Evolutionary conservation across 1,284 basidiomycete species (phyloP).

Genomic region (Tylopilus sp.): DNA sequence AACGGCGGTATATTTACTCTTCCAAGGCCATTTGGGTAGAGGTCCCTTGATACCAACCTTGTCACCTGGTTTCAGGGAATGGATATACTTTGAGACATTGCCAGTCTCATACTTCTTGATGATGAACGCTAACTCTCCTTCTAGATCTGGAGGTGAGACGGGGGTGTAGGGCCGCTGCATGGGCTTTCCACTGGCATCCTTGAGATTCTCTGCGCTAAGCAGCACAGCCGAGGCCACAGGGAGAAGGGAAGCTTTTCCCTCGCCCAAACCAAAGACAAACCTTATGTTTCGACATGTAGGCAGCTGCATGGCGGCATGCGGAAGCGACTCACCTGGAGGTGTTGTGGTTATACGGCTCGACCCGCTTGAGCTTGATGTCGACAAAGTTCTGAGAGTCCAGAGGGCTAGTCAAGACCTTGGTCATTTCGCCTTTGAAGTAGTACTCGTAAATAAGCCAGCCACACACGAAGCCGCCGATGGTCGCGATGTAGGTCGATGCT

Average conservation of each 20-base stretch:
- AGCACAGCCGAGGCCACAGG: conserved; percentile 72
- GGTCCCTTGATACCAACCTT: conserved; percentile 89
- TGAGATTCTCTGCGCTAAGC: conserved; percentile 58
- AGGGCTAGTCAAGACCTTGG: conserved; percentile 56
- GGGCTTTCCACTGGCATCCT: conserved; percentile 83
- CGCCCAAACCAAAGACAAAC: conserved; percentile 85
- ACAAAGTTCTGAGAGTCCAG: conserved; percentile 72
- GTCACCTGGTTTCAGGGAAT: conserved; percentile 72
- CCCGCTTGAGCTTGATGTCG: conserved; percentile 79
- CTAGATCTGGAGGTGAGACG: conserved; percentile 66
- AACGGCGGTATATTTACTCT: conserved; percentile 43
- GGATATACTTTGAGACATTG: conserved; percentile 77
- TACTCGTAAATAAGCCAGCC: conserved; percentile 21
- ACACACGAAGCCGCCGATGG: conserved; percentile 32
- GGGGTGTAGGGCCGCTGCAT: conserved; percentile 89
- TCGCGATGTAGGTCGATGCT: conserved; percentile 37
- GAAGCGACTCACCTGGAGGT: conserved; percentile 53
- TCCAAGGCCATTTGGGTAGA: conserved; percentile 78
- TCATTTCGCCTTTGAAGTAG: conserved; percentile 20
- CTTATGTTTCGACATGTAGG: conserved; percentile 32
- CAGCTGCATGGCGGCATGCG: background rate
- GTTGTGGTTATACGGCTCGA: conserved; percentile 93
- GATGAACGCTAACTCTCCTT: conserved; percentile 77
- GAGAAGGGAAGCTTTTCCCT: conserved; percentile 74
- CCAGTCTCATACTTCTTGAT: conserved; percentile 86